Evolutionary conservation across 495 filamentous ascomycete species (phyloP), one percentile per base, ranked within the genome.

Genomic region (Podospora pseudoanserina): DNA sequence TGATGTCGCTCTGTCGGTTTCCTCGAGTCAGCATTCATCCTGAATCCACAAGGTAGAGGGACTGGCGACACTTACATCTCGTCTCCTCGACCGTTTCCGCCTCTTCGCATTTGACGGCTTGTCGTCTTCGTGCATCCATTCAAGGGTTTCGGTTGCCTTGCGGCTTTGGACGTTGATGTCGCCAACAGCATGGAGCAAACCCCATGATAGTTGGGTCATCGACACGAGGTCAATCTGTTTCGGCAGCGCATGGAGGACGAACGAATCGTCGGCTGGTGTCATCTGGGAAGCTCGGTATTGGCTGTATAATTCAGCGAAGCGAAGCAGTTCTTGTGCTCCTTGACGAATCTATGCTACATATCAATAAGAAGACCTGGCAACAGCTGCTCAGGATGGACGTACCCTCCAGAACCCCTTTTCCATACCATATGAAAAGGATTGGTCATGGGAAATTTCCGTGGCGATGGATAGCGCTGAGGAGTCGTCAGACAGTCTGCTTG

Each of bases 401-500:
- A 69, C 70, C 58, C 60, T 70, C 70, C 70, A 72, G 53, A 72
- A 72, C 1, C 67, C 67, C 44, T 64, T 72, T 57, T 72, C 70
- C 28, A 72, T 59, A 20, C 64, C 70, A 67, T 70, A 72, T 15
- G 19, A 57, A 60, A 61, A 53, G 9, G 65, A 28, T 5, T 67
- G 61, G 26, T 63, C 13, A 1, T 49, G 27, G 1, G 32, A 32
- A 5, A 18, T 11, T 32, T 63, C 61, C 15, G n/a, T 63, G 61
- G 61, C 18, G 18, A 49, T n/a, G 13, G 60, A 34, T 4, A 62
- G 20, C 4, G 60, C 23, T 3, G 60, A 28, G 9, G 60, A 58
- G 18, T 58, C n/a, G 1, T 58, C 55, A 19, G 19, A 20, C 15
- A 58, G 9, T 49, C 39, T 49, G 39, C 39, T 49, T 49, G 39